These are phyloP conservation scores for Verticillium tricorpus DNA, from an alignment of 2,329 filamentous ascomycete genomes.

Conservation along the genomic window DNA sequence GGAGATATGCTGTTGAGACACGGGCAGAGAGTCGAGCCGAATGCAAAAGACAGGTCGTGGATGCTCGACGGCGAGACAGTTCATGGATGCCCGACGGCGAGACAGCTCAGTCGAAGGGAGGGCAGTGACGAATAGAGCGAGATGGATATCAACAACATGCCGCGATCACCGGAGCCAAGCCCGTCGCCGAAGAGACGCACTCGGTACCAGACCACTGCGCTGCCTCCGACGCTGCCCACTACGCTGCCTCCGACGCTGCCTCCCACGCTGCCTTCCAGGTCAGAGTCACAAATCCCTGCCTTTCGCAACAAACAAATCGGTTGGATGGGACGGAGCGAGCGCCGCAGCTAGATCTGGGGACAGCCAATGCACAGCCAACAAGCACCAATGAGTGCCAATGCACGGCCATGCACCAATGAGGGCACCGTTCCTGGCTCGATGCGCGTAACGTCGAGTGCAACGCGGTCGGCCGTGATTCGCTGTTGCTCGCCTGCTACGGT, in stretches of 20 bases:
- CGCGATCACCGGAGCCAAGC: background rate
- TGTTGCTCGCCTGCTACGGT: background rate
- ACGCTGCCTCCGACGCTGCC: too few relatives aligned
- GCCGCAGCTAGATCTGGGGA: too few relatives aligned
- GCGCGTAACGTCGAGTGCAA: background rate
- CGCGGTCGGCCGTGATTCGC: background rate
- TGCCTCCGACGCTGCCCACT: too few relatives aligned
- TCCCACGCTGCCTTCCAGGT: too few relatives aligned
- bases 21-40: background rate
- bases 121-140: background rate
- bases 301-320: too few relatives aligned
- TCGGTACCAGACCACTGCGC: too few relatives aligned
- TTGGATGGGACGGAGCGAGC: too few relatives aligned
- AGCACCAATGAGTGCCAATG: too few relatives aligned
- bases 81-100: background rate
- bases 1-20: background rate
- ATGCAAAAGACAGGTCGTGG: background rate
- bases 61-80: background rate
- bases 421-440: slow-evolving; percentile 1
- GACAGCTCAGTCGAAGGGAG: background rate
- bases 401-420: background rate
- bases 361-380: too few relatives aligned
- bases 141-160: background rate
- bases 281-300: too few relatives aligned
- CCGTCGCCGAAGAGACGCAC: background rate